A percentile compares a stretch with the other conserved stretches of the same genome.
phyloP scores from a whole-genome alignment of 23 red algal species.

The Gracilaria vermiculophylla region DNA sequence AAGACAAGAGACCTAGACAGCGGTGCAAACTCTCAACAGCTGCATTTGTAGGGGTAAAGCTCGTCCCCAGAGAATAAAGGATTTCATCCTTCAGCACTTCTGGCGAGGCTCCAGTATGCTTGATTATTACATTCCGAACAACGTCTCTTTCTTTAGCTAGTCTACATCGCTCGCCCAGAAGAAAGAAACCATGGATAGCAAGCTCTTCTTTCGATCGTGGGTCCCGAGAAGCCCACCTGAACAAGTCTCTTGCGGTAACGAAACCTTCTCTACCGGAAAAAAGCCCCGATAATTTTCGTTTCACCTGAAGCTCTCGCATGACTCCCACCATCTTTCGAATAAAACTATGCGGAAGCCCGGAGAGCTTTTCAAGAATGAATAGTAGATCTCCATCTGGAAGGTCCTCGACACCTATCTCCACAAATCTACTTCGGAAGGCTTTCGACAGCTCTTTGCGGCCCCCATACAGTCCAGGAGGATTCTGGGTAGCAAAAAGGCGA shows the following conservation, averaged over 20 bases:
- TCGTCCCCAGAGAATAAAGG: conserved; percentile 17
- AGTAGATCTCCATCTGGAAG: conserved; percentile 79
- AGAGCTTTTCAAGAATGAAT: conserved; percentile 58
- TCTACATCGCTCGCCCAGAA: conserved; percentile 85
- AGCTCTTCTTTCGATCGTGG: conserved; percentile 67
- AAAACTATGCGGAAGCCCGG: conserved; percentile 73
- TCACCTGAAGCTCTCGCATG: conserved; percentile 82
- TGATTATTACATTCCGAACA: conserved; percentile 59
- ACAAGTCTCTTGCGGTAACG: conserved; percentile 82
- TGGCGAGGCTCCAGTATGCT: conserved; percentile 6
- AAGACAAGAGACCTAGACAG: conserved; percentile 12
- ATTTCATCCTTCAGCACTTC: conserved; percentile 21
- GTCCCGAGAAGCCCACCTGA: conserved; percentile 59
- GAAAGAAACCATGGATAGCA: conserved; percentile 76
- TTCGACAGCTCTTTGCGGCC: conserved; percentile 88
- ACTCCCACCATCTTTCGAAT: conserved; percentile 70
- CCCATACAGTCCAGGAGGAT: conserved; percentile 89
- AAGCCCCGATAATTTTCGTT: conserved; percentile 48
- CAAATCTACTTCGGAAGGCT: conserved; percentile 89
- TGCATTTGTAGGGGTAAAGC: background rate
- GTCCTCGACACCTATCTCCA: conserved; percentile 78
- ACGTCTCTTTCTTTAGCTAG: conserved; percentile 10
- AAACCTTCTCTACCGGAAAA: conserved; percentile 85
- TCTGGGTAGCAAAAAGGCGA: conserved; percentile 98
- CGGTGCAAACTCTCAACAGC: conserved; percentile 11